phyloP scores from a whole-genome alignment of 2,329 filamentous ascomycete species.

The Ophiostoma perfectum region DNA sequence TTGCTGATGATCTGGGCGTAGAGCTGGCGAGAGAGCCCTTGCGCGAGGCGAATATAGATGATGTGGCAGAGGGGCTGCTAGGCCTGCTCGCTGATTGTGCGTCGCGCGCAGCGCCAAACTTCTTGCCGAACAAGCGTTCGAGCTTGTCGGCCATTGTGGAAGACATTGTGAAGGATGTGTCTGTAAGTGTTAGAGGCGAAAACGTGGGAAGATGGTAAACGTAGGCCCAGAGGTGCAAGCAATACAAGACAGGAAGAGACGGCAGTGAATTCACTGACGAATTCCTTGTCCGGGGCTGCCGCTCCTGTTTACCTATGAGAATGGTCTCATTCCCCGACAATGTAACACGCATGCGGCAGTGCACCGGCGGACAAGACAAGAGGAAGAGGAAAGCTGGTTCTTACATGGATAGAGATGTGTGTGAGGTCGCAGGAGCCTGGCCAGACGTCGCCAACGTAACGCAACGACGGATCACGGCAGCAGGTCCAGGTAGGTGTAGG shows the following conservation, averaged over 20 bases:
- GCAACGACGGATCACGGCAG: constrained; percentile 17
- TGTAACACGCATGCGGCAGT: neutral
- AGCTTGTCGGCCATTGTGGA: neutral
- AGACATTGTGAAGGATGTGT: neutral
- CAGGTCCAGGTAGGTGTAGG: neutral
- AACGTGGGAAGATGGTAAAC: no score
- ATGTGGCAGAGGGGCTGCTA: neutral
- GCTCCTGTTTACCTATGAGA: no score
- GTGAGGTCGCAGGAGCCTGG: neutral
- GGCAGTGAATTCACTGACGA: no score
- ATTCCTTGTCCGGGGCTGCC: no score
- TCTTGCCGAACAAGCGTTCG: constrained; percentile 1
- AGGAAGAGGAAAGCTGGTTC: neutral
- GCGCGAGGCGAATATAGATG: constrained; percentile 13
- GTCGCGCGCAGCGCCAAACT: neutral
- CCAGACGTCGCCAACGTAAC: constrained; percentile 13
- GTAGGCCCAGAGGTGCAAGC: no score
- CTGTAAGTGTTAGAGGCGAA: no score
- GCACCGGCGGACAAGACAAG: neutral
- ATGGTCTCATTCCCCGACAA: neutral
- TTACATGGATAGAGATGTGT: neutral
- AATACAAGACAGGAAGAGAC: no score
- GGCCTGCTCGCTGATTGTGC: neutral
- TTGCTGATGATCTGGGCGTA: constrained; percentile 26
- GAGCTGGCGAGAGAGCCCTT: constrained; percentile 24